Base-by-base conservation (phyloP, 139 green algal genomes). In the Picochlorum sp. region DNA sequence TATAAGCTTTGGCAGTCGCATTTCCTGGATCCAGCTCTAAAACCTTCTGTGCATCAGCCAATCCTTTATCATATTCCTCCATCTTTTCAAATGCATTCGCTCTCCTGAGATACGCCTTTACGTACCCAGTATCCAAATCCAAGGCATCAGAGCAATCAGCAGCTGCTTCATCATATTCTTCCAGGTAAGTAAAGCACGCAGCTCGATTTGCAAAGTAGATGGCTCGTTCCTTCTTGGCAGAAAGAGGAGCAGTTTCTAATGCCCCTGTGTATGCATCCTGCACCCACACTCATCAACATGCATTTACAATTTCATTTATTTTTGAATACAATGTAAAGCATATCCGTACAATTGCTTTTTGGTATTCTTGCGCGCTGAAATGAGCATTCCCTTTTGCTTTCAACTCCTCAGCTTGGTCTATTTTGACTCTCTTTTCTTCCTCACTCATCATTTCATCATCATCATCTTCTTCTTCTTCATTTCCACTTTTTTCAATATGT, bases 11-110 rank as follows among this genome's bases (percentile, higher is more conserved):
- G 0, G 85, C 85, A 57, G 72, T 72, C 0, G 29, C 30, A 57
- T 82, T 84, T 40, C 51, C 63, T 1, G 80, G 67, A 1, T 94
- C 80, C 18, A 91, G 36, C 53, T 93, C 79, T 7, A 83, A 3
- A 9, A 80, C 80, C 67, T 77, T 71, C 26, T 83, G 58, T 6
- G 68, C 60, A 63, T 95, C 89, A 33, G 58, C 40, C 18, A 95
- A 65, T 1, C 26, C 36, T 25, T 14, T n/a, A 53, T 39, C 57
- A 32, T 28, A 37, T 13, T 53, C 4, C 22, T 61, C 66, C 54
- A 59, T 35, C 13, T 43, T 47, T 52, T 69, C 32, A 20, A 65
- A 54, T 4, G 75, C 72, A 7, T 56, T 72, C 6, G 54, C 72
- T 9, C 75, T 35, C 13, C 75, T 64, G 54, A 82, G 55, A 43